A percentile compares a stretch with the other conserved stretches of the same genome.
phyloP scores from a whole-genome alignment of 345 rosid species.

The Angophora floribunda region DNA sequence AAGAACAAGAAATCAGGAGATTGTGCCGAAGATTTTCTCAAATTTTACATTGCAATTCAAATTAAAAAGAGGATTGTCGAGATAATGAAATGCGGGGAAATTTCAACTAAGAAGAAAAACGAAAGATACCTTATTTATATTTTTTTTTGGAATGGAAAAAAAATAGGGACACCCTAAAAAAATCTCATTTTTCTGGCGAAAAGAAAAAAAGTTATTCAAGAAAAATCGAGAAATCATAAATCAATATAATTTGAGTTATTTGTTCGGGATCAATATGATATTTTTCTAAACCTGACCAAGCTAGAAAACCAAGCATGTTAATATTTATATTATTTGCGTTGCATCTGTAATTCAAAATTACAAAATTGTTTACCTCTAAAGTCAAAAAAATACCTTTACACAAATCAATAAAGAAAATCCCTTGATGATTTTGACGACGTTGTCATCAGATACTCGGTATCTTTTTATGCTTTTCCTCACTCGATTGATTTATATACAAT shows the following conservation, averaged over 20 bases:
- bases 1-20: background rate
- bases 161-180: background rate
- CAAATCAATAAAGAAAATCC: background rate
- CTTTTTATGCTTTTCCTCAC: background rate
- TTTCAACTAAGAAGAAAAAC: background rate
- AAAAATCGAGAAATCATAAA: background rate
- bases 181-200: background rate
- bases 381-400: background rate
- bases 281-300: background rate
- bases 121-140: background rate
- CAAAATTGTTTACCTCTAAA: background rate
- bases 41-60: background rate
- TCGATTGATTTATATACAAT: background rate
- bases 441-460: background rate
- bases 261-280: background rate
- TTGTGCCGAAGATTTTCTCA: background rate
- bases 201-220: background rate
- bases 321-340: background rate
- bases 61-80: background rate
- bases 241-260: background rate
- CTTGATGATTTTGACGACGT: background rate
- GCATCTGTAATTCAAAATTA: background rate
- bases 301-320: background rate
- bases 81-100: background rate
- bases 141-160: background rate